A percentile compares a stretch with the other conserved stretches of the same genome.
These are phyloP conservation scores for Euptelea pleiosperma DNA, from an alignment of 164 flowering plant genomes.

Conservation along the genomic window DNA sequence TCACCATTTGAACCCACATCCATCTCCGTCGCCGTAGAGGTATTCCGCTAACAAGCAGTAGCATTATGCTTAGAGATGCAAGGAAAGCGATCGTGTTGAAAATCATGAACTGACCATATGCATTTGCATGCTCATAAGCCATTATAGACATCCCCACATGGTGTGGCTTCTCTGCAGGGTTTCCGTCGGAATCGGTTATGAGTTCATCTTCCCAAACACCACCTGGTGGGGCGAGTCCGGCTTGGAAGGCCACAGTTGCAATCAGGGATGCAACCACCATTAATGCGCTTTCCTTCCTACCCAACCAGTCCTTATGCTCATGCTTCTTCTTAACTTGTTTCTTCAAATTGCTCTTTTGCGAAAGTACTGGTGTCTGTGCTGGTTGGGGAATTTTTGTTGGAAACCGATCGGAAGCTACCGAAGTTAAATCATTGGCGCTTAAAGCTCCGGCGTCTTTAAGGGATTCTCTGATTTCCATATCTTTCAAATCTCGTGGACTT, in stretches of 20 bases:
- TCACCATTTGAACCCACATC: constrained; percentile 19
- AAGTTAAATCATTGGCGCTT: background rate
- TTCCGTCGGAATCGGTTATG: background rate
- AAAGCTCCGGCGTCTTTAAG: background rate
- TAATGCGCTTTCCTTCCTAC: constrained; percentile 7
- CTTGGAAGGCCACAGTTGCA: constrained; percentile 24
- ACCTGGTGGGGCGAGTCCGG: constrained; percentile 18
- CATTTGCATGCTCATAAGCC: constrained; percentile 2
- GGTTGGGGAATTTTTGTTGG: background rate
- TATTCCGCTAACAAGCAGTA: constrained; percentile 23
- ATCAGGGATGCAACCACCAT: constrained; percentile 20
- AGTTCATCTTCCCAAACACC: constrained; percentile 15
- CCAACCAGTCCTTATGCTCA: constrained; percentile 5
- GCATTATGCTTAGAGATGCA: constrained; percentile 26
- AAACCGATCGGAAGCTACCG: background rate
- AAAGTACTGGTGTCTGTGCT: background rate
- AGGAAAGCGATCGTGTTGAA: constrained; percentile 23
- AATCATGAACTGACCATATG: background rate
- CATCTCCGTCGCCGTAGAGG: background rate
- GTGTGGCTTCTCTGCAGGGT: background rate
- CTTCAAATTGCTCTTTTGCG: background rate
- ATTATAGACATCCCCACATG: constrained; percentile 16
- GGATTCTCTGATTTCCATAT: constrained; percentile 9
- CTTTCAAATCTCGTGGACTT: constrained; percentile 8
- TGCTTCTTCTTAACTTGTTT: background rate